A percentile compares a stretch with the other conserved stretches of the same genome.
Conservation (phyloP, 2,329 filamentous ascomycete genomes). For the Neofusicoccum ribis region DNA sequence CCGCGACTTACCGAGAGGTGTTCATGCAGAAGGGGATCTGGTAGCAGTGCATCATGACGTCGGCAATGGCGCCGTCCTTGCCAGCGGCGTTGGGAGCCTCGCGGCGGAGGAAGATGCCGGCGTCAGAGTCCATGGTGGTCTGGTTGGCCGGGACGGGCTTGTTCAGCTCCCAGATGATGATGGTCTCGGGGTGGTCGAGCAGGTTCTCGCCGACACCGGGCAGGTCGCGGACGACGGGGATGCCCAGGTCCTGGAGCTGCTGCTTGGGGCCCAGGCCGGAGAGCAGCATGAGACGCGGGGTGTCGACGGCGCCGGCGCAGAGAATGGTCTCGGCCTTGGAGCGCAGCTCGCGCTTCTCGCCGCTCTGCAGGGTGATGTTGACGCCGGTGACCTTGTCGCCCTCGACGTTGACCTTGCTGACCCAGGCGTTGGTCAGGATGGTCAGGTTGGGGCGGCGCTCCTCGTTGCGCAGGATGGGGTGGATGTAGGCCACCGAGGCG, state of each 20-base stretch:
- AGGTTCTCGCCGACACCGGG: constrained; percentile 66
- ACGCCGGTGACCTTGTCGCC: constrained; percentile 72
- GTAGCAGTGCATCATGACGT: constrained; percentile 97
- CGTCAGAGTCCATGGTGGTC: constrained; percentile 90
- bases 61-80: constrained; percentile 72
- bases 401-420: constrained; percentile 74
- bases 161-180: constrained; percentile 78
- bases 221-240: constrained; percentile 59
- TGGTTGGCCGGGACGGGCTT: constrained; percentile 74
- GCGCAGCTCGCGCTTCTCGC: constrained; percentile 55
- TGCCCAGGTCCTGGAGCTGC: constrained; percentile 48
- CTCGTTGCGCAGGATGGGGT: constrained; percentile 81
- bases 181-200: constrained; percentile 65
- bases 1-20: constrained; percentile 59
- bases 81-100: constrained; percentile 69
- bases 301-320: constrained; percentile 78
- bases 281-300: constrained; percentile 64
- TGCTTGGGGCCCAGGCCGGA: constrained; percentile 52
- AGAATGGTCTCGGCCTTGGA: constrained; percentile 77
- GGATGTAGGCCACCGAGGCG: constrained; percentile 88
- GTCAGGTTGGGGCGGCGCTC: constrained; percentile 83
- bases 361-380: constrained; percentile 65
- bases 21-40: constrained; percentile 91
- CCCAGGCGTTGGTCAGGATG: constrained; percentile 84
- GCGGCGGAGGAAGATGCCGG: constrained; percentile 82